phyloP scores from a whole-genome alignment of 2,329 filamentous ascomycete genomes.

The Ophidiomyces ophidiicola region DNA sequence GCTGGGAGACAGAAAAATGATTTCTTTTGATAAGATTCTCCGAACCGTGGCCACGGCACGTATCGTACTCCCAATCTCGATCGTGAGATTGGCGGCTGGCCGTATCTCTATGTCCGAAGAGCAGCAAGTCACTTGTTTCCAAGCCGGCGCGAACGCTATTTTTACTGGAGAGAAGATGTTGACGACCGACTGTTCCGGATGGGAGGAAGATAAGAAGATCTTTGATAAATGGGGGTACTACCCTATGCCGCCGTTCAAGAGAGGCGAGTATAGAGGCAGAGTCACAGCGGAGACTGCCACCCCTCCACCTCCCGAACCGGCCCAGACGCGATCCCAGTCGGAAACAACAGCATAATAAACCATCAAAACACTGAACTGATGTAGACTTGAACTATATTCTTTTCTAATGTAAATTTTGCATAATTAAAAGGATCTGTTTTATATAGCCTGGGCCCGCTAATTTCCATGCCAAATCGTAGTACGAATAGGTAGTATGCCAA shows the following conservation, averaged over 20 bases:
- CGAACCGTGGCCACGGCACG: conserved; percentile 75
- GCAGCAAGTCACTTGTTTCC: conserved; percentile 79
- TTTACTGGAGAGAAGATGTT: conserved; percentile 95
- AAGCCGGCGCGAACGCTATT: conserved; percentile 84
- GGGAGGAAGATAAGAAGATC: conserved; percentile 77
- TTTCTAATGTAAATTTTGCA: too few species aligned
- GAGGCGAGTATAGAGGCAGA: conserved; percentile 15
- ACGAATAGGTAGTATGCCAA: too few species aligned
- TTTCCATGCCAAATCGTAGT: too few species aligned
- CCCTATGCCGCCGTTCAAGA: conserved; percentile 56
- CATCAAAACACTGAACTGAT: too few species aligned
- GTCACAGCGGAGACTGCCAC: background rate
- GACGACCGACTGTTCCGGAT: conserved; percentile 81
- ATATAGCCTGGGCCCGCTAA: too few species aligned
- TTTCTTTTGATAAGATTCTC: conserved; percentile 66
- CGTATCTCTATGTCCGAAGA: conserved; percentile 75
- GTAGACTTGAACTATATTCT: too few species aligned
- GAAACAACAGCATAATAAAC: conserved; percentile 6
- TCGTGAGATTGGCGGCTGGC: conserved; percentile 76
- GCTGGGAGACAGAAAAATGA: conserved; percentile 58
- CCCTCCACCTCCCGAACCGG: background rate
- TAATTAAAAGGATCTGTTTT: too few species aligned
- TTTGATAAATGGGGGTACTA: conserved; percentile 71
- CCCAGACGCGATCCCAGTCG: background rate
- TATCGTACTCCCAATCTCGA: conserved; percentile 70